Percentiles rank a stretch among this genome's conserved stretches.
phyloP scores from a whole-genome alignment of 495 filamentous ascomycete genomes.

The Diplogelasinospora grovesii region DNA sequence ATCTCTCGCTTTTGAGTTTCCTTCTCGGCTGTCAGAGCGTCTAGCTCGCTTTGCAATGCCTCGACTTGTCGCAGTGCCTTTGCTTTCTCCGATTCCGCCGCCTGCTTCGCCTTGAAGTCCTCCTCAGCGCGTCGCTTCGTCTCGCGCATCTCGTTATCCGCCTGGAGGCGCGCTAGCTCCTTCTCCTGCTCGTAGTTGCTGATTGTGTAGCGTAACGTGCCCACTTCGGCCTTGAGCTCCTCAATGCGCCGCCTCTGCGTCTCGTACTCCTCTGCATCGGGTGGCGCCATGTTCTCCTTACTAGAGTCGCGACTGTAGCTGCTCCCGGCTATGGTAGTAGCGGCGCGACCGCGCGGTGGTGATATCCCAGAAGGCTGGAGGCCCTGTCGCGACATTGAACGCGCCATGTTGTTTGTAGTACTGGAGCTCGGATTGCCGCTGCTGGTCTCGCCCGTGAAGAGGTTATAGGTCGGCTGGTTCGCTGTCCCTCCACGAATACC shows the following conservation, averaged over 20 bases:
- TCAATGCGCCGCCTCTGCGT: constrained; percentile 43
- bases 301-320: constrained; percentile 35
- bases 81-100: constrained; percentile 60
- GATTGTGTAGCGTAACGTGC: constrained; percentile 46
- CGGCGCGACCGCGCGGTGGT: constrained; percentile 27
- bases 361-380: constrained; percentile 26
- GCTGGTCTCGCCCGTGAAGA: constrained; percentile 47
- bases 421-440: constrained; percentile 18
- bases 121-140: constrained; percentile 68
- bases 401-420: constrained; percentile 26
- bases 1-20: constrained; percentile 54
- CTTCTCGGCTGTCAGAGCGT: constrained; percentile 47
- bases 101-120: constrained; percentile 77
- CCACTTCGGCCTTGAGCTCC: constrained; percentile 50
- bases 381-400: constrained; percentile 31
- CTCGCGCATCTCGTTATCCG: constrained; percentile 77
- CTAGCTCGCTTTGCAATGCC: constrained; percentile 60
- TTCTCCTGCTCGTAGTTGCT: constrained; percentile 78
- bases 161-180: constrained; percentile 64
- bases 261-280: constrained; percentile 45
- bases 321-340: constrained; percentile 17
- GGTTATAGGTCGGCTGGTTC: constrained; percentile 53
- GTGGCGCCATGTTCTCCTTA: constrained; percentile 43
- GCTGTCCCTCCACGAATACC: constrained; percentile 18
- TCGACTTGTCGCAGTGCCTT: constrained; percentile 67